phyloP scores from a whole-genome alignment of 208 protist genomes.

The Leishmania gerbilli region DNA sequence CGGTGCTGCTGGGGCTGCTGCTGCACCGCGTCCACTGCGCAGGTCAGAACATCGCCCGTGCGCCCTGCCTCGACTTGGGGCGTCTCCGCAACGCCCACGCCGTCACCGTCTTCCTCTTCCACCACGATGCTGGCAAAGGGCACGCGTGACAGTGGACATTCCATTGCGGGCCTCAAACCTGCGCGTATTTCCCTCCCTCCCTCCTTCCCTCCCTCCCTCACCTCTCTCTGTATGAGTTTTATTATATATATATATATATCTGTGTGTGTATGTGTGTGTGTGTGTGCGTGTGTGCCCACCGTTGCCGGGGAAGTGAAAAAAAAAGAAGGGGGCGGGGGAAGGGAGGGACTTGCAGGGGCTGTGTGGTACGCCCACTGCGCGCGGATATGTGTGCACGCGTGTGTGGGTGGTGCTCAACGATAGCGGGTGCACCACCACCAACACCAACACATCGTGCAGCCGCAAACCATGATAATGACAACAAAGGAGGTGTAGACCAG shows the following conservation, averaged over 20 bases:
- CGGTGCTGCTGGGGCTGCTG: neutral
- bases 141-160: slow-evolving; percentile 21
- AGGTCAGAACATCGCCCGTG: neutral
- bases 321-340: neutral
- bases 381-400: neutral
- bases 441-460: neutral
- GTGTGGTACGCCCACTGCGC: neutral
- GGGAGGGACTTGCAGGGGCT: neutral
- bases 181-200: neutral
- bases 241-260: neutral
- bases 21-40: neutral
- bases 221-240: neutral
- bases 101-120: slow-evolving; percentile 15
- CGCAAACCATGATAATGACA: neutral
- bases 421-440: neutral
- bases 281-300: neutral
- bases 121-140: slow-evolving; percentile 34
- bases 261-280: too few relatives aligned
- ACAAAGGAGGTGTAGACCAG: neutral
- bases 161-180: slow-evolving; percentile 12
- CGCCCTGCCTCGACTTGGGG: neutral
- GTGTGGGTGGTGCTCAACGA: neutral
- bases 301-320: neutral
- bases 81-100: neutral
- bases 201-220: neutral